phyloP scores from a whole-genome alignment of 352 stramenopile genomes.

The Pythium phragmitis region DNA sequence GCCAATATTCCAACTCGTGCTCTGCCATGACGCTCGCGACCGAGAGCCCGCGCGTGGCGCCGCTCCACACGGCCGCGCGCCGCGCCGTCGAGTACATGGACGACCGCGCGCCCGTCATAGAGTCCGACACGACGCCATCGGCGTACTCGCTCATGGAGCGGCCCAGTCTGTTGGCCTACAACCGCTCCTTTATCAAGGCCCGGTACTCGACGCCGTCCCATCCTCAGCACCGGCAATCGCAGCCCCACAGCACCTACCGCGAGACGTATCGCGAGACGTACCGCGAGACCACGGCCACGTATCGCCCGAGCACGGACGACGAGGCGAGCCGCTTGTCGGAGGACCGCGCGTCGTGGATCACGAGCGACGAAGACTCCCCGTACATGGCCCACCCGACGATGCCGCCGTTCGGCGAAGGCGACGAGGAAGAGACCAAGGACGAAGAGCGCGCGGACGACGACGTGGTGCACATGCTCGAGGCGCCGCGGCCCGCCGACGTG shows the following conservation, averaged over 20 bases:
- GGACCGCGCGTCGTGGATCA: slow-evolving; percentile 9
- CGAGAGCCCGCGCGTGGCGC: slow-evolving; percentile 16
- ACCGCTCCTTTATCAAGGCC: slow-evolving; percentile 9
- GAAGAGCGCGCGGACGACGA: slow-evolving; percentile 30
- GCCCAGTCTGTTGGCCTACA: slow-evolving; percentile 17
- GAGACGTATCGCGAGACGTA: not conserved
- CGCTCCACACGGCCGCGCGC: slow-evolving; percentile 19
- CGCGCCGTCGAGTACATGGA: slow-evolving; percentile 26
- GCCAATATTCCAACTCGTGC: not conserved
- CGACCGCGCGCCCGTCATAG: slow-evolving; percentile 17
- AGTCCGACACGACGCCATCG: slow-evolving; percentile 2
- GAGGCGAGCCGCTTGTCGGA: slow-evolving; percentile 12
- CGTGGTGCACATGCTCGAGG: slow-evolving; percentile 31
- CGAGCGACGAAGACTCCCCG: slow-evolving; percentile 25
- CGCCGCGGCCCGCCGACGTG: slow-evolving; percentile 12
- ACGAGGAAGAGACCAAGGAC: slow-evolving; percentile 24
- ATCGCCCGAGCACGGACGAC: slow-evolving; percentile 11
- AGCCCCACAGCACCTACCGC: not conserved
- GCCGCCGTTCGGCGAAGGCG: slow-evolving; percentile 4
- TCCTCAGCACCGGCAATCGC: not conserved
- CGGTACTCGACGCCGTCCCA: slow-evolving; percentile 1
- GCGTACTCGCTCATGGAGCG: slow-evolving; percentile 1
- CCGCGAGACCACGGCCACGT: not conserved
- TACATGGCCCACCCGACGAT: slow-evolving; percentile 17
- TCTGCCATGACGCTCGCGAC: slow-evolving; percentile 5